Evolutionary conservation across 208 protist genomes (phyloP).

Genomic region (Acanthamoeba quina): DNA sequence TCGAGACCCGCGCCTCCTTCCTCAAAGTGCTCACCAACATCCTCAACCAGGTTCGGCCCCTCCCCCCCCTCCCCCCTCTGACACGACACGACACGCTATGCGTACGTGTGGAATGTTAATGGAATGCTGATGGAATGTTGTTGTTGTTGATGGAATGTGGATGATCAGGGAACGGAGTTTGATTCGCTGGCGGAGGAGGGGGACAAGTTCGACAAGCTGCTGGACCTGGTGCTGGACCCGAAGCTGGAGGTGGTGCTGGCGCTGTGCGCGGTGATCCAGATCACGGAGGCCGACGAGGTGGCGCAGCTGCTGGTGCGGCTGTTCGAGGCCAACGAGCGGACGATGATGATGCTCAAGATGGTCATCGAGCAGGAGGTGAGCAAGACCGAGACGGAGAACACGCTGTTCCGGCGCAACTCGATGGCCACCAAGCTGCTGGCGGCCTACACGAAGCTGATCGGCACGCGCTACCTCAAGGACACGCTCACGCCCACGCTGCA

Average conservation of each 20-base stretch:
- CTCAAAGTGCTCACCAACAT: conserved; percentile 86
- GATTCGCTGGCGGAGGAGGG: conserved; percentile 76
- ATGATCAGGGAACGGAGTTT: conserved; percentile 81
- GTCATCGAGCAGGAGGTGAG: conserved; percentile 81
- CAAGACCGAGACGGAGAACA: conserved; percentile 77
- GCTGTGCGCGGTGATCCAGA: conserved; percentile 78
- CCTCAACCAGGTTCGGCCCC: conserved; percentile 78
- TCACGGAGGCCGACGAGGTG: conserved; percentile 81
- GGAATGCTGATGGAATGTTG: no score
- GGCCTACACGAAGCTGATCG: conserved; percentile 81
- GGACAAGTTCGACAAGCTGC: conserved; percentile 77
- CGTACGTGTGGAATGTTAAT: no score
- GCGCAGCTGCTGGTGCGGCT: conserved; percentile 78
- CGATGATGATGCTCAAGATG: conserved; percentile 73
- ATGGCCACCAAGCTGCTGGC: conserved; percentile 83
- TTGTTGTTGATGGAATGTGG: no score
- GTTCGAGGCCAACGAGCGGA: conserved; percentile 70
- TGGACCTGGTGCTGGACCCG: conserved; percentile 77
- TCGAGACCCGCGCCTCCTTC: conserved; percentile 83
- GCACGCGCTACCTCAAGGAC: conserved; percentile 76
- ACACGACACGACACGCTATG: no score
- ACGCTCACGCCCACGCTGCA: conserved; percentile 60
- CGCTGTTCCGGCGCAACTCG: conserved; percentile 84
- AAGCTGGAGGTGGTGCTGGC: conserved; percentile 72
- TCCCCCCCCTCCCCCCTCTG: not conserved